These are phyloP conservation scores for Chalciporus chontae DNA, from an alignment of 768 basidiomycete species.

Conservation along the genomic window DNA sequence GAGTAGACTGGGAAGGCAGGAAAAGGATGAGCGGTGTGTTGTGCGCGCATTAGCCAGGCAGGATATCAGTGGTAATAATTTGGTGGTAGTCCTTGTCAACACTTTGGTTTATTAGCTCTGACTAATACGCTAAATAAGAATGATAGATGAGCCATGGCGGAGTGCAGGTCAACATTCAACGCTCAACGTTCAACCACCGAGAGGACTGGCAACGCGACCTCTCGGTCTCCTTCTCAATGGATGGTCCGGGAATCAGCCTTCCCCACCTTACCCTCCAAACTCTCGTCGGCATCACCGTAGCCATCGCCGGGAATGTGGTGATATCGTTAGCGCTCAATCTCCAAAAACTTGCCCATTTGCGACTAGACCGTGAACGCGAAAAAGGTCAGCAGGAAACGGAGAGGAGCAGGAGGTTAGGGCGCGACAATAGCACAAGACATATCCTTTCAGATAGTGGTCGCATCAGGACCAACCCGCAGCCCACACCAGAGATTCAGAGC, in stretches of 20 bases:
- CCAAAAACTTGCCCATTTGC: slow-evolving; percentile 87
- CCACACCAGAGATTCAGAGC: background rate
- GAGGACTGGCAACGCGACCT: background rate
- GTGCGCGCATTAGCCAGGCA: slow-evolving; percentile 60
- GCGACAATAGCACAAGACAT: background rate
- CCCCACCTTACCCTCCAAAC: slow-evolving; percentile 55
- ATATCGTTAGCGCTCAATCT: slow-evolving; percentile 89
- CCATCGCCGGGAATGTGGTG: slow-evolving; percentile 80
- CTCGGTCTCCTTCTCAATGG: slow-evolving; percentile 12
- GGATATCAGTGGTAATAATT: too few relatives aligned
- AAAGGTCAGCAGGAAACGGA: slow-evolving; percentile 8
- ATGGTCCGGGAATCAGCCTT: slow-evolving; percentile 36
- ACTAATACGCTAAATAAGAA: too few relatives aligned
- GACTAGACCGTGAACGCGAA: slow-evolving; percentile 46
- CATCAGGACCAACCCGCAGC: slow-evolving; percentile 7
- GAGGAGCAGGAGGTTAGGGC: slow-evolving; percentile 5
- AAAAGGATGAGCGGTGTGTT: slow-evolving; percentile 75
- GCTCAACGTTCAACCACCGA: background rate
- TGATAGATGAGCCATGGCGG: too few relatives aligned
- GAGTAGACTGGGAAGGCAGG: slow-evolving; percentile 88
- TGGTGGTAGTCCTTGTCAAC: background rate
- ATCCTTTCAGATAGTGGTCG: slow-evolving; percentile 2
- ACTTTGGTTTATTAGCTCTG: background rate
- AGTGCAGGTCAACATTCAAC: too few relatives aligned
- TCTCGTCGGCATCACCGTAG: slow-evolving; percentile 76